Evolutionary conservation across 2,329 filamentous ascomycete species (phyloP).

Genomic region (Sphaerulina populicola): DNA sequence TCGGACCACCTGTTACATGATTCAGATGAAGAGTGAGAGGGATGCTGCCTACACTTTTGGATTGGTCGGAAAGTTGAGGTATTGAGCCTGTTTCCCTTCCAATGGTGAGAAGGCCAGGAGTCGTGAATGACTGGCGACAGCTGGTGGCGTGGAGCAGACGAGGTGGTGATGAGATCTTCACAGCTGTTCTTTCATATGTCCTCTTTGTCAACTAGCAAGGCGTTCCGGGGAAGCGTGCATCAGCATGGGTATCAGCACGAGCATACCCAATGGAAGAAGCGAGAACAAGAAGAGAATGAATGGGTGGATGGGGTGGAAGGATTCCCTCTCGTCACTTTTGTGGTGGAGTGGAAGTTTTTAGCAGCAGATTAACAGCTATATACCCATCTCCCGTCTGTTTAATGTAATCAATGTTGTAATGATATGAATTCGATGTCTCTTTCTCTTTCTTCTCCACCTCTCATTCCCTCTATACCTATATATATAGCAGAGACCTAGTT

Average conservation of each 20-base stretch:
- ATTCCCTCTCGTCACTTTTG: background rate
- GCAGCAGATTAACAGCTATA: background rate
- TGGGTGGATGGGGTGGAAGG: background rate
- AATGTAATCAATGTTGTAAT: background rate
- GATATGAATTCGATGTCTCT: too few relatives aligned
- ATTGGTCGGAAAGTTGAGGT: slow-evolving; percentile 43
- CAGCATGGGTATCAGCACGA: too few relatives aligned
- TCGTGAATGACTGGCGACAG: too few relatives aligned
- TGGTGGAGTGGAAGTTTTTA: too few relatives aligned
- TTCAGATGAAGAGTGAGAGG: slow-evolving; percentile 43
- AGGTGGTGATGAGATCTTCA: background rate
- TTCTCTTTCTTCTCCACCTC: too few relatives aligned
- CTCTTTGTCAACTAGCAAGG: background rate
- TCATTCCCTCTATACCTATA: background rate
- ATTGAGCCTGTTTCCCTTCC: slow-evolving; percentile 29
- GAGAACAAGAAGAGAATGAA: too few relatives aligned
- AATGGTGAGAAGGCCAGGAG: background rate
- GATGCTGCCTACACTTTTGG: slow-evolving; percentile 44
- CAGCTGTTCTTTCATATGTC: background rate
- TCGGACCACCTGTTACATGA: slow-evolving; percentile 55
- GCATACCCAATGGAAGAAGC: too few relatives aligned
- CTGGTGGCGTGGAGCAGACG: background rate
- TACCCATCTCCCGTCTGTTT: slow-evolving; percentile 3
- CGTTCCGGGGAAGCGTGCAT: background rate
- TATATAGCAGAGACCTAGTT: background rate